phyloP scores from a whole-genome alignment of 1,284 basidiomycete species.

The Gymnopus androsaceus region DNA sequence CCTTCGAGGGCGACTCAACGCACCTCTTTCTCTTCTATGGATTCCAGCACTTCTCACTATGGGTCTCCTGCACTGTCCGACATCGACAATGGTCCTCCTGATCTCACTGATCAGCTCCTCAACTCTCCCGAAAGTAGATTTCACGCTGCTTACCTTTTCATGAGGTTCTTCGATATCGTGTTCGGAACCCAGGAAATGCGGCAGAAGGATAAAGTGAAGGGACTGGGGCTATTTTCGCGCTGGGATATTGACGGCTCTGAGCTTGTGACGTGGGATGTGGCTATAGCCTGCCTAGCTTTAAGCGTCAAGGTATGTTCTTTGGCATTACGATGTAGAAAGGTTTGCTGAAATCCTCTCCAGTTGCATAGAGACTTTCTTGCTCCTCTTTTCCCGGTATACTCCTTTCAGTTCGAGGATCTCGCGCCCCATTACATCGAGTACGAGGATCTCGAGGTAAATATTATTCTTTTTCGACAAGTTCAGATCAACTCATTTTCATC shows the following conservation, averaged over 20 bases:
- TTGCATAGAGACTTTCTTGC: slow-evolving; percentile 63
- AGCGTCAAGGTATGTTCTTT: slow-evolving; percentile 51
- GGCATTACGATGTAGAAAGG: background rate
- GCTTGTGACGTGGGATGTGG: slow-evolving; percentile 53
- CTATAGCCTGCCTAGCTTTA: slow-evolving; percentile 54
- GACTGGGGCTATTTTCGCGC: background rate
- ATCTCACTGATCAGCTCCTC: slow-evolving; percentile 55
- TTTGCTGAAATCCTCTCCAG: slow-evolving; percentile 33
- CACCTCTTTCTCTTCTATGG: no score
- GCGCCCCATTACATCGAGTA: slow-evolving; percentile 44
- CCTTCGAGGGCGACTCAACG: no score
- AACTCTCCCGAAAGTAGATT: slow-evolving; percentile 59
- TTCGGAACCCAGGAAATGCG: slow-evolving; percentile 22
- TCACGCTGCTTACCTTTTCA: slow-evolving; percentile 58
- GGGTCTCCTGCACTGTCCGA: no score
- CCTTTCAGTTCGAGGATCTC: slow-evolving; percentile 49
- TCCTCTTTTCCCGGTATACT: slow-evolving; percentile 53
- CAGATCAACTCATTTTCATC: background rate
- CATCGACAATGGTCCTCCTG: slow-evolving; percentile 18
- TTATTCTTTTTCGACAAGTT: background rate
- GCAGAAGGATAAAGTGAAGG: slow-evolving; percentile 12
- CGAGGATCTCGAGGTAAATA: slow-evolving; percentile 52
- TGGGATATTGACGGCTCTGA: slow-evolving; percentile 33
- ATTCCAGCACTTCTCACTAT: no score
- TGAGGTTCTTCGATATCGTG: slow-evolving; percentile 46